These are phyloP conservation scores for Paecilomyces fulvus DNA, from an alignment of 2,329 filamentous ascomycete species.

Conservation along the genomic window DNA sequence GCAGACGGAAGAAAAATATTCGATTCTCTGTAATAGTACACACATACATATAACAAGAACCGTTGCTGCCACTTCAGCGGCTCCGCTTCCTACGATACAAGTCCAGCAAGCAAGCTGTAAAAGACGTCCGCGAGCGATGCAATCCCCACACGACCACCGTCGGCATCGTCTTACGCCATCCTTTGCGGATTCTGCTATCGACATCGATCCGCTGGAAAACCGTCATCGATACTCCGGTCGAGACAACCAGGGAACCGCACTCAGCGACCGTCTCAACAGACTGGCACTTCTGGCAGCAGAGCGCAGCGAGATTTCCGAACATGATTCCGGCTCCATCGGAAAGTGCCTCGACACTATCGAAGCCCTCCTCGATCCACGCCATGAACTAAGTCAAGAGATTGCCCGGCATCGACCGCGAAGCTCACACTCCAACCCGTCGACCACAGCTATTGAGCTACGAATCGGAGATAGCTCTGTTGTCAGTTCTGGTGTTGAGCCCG, in stretches of 20 bases:
- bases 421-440: constrained; percentile 6
- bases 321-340: neutral
- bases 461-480: neutral
- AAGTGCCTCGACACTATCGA: constrained; percentile 26
- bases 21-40: neutral
- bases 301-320: neutral
- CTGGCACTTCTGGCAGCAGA: constrained; percentile 4
- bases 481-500: neutral
- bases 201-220: constrained; percentile 9
- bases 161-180: constrained; percentile 7
- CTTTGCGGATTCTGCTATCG: constrained; percentile 19
- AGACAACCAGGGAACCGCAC: constrained; percentile 4
- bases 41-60: neutral
- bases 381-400: constrained; percentile 12
- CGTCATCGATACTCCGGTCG: constrained; percentile 1
- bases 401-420: constrained; percentile 10
- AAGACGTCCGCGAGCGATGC: neutral
- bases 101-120: neutral
- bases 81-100: neutral
- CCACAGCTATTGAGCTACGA: neutral
- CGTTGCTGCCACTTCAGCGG: neutral
- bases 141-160: neutral
- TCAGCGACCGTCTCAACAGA: neutral
- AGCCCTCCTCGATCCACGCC: constrained; percentile 16
- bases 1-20: neutral